phyloP scores from a whole-genome alignment of 2,329 filamentous ascomycete species.

The Amphichorda felina region DNA sequence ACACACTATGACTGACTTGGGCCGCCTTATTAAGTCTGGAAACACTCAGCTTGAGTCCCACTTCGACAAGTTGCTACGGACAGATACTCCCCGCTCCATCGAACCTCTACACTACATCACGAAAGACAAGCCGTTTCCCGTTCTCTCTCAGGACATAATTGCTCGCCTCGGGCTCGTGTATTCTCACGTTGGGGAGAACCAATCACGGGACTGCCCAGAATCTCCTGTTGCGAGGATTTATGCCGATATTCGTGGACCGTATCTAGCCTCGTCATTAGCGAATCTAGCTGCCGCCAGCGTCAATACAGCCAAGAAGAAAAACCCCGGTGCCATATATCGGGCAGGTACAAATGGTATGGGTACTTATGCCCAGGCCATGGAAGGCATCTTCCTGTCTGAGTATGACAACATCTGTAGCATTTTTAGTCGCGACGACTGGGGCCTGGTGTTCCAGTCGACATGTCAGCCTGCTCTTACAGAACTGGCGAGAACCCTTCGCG shows the following conservation, averaged over 20 bases:
- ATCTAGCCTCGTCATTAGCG: conserved; percentile 68
- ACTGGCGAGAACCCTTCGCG: conserved; percentile 73
- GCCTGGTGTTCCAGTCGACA: conserved; percentile 63
- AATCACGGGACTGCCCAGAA: conserved; percentile 37
- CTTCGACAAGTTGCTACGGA: conserved; percentile 64
- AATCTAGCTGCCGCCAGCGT: conserved; percentile 82
- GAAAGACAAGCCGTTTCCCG: conserved; percentile 76
- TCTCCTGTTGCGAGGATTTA: conserved; percentile 73
- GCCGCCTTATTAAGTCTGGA: conserved; percentile 64
- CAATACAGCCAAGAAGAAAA: conserved; percentile 71
- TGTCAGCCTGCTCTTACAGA: conserved; percentile 70
- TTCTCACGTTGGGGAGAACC: conserved; percentile 56
- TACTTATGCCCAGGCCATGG: conserved; percentile 77
- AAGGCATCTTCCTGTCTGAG: conserved; percentile 77
- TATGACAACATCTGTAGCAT: conserved; percentile 84
- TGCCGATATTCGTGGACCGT: conserved; percentile 74
- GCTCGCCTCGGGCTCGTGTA: conserved; percentile 71
- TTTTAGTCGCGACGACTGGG: conserved; percentile 79
- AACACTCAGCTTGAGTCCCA: conserved; percentile 74
- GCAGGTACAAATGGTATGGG: conserved; percentile 85
- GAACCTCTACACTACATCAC: conserved; percentile 90
- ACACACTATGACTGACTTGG: conserved; percentile 72
- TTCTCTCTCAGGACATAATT: conserved; percentile 63
- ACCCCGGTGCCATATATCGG: conserved; percentile 72
- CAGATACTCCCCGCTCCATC: conserved; percentile 66